Conservation (phyloP, 169 alveolate genomes). For the Condylostoma magnum region DNA sequence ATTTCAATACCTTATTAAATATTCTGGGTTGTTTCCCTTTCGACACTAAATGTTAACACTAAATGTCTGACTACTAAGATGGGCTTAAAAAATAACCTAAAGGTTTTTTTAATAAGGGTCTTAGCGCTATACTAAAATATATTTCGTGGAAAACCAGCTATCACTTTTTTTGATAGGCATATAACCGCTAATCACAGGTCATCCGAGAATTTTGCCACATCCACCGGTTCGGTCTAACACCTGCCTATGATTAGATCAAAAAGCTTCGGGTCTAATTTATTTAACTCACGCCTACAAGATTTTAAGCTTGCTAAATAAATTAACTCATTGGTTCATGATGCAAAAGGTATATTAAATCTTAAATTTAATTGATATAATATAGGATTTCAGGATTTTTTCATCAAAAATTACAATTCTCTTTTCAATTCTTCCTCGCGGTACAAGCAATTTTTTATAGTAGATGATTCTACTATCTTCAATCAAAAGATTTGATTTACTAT, state of each 20-base stretch:
- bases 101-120: background rate
- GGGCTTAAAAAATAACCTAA: slow-evolving; percentile 18
- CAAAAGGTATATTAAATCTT: slow-evolving; percentile 48
- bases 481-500: background rate
- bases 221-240: slow-evolving; percentile 62
- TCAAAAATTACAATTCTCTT: background rate
- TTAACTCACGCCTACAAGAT: slow-evolving; percentile 36
- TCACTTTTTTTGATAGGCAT: slow-evolving; percentile 62
- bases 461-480: background rate
- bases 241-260: slow-evolving; percentile 60
- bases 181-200: slow-evolving; percentile 72
- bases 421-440: slow-evolving; percentile 49
- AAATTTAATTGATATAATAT: slow-evolving; percentile 19
- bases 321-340: slow-evolving; percentile 51
- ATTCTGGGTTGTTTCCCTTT: slow-evolving; percentile 76
- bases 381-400: slow-evolving; percentile 37
- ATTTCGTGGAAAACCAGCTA: slow-evolving; percentile 79
- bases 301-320: slow-evolving; percentile 43
- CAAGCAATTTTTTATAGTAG: background rate
- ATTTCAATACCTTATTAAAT: slow-evolving; percentile 44
- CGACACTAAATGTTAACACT: slow-evolving; percentile 57
- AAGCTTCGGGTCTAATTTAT: slow-evolving; percentile 63
- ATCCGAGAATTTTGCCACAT: slow-evolving; percentile 64
- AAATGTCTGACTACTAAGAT: slow-evolving; percentile 51
- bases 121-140: slow-evolving; percentile 47